Base-by-base conservation (phyloP, 129 eudicot species). In the Apium graveolens region DNA sequence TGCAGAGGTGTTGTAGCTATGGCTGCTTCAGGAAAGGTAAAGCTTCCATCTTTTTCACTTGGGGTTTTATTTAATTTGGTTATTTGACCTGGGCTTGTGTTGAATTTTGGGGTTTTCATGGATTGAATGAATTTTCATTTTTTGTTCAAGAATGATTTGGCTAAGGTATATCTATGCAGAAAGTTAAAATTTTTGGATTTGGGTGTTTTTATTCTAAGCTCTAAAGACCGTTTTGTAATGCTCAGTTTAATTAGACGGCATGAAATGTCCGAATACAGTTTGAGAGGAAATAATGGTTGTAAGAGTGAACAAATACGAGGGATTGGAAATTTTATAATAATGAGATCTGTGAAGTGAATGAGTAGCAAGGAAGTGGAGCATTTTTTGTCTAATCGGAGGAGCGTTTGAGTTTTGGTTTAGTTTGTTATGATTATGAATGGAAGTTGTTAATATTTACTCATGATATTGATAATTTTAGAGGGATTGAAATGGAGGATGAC, bases 21-120 rank as follows among this genome's bases (percentile, higher is more conserved):
- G 99, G 96, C 99, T 75, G 97, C 91, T 81, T 80, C 99, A 78
- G 96, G 96, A 13, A 96, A 96, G 91, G 99, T 95, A 79, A 66
- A 29, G 38, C 1, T 65, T 31, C 9, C 20, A 2, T 53, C 32
- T 70, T 63, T 1, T 29, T 24, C 9, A 65, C 39, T 31, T 31
- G 37, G 37, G 38, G 0, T 31, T 66, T 12, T 5, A 0, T 0
- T 66, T 16, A 29, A 66, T 66, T 31, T 32, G 3, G 31, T 66
- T 29, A 3, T 29, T 32, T 27, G 24, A 66, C 41, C 12, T 65
- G 71, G 71, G 71, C 39, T 65, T 65, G 38, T 31, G 71, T 65
- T 65, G 6, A 11, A 13, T 3, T 27, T 66, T 16, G 72, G 72
- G 41, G 24, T 66, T 27, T 39, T 31, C 14, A 13, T 60, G 39